A percentile compares a stretch with the other conserved stretches of the same genome.
Conservation (phyloP, 495 filamentous ascomycete species). For the Symbiotaphrina buchneri region DNA sequence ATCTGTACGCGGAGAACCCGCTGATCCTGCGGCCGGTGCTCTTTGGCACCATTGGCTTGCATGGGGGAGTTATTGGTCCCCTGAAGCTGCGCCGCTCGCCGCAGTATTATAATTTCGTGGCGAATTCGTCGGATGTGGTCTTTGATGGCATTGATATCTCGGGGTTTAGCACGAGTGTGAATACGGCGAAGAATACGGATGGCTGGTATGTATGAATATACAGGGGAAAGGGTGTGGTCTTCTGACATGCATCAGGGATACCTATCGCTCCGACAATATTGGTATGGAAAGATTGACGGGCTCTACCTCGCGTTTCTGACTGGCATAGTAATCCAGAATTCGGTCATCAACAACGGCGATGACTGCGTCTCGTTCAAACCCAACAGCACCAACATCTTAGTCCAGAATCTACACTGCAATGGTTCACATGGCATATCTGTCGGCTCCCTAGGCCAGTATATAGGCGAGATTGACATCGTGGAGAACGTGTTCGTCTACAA, state of each 20-base stretch:
- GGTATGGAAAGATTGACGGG: conserved; percentile 6
- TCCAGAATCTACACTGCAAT: conserved; percentile 46
- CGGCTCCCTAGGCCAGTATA: conserved; percentile 44
- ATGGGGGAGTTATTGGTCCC: conserved; percentile 34
- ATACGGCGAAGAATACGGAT: conserved; percentile 42
- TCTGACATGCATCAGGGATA: conserved; percentile 1
- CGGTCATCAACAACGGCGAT: conserved; percentile 43
- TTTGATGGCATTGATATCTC: conserved; percentile 43
- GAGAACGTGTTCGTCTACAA: conserved; percentile 43
- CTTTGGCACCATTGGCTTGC: conserved; percentile 35
- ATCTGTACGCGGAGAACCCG: conserved; percentile 28
- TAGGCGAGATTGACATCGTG: conserved; percentile 38
- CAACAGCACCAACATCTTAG: conserved; percentile 49
- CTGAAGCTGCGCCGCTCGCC: conserved; percentile 39
- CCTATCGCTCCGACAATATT: conserved; percentile 6
- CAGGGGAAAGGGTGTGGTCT: too few species aligned
- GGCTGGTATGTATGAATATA: conserved; percentile 22
- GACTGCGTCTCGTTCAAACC: conserved; percentile 66
- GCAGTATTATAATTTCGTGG: conserved; percentile 45
- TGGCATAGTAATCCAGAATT: conserved; percentile 47
- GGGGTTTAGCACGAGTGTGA: conserved; percentile 24
- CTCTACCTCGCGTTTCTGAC: too few species aligned
- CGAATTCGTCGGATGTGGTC: conserved; percentile 41
- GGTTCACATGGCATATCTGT: conserved; percentile 56
- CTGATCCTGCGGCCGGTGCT: conserved; percentile 37